Evolutionary conservation across 2,329 filamentous ascomycete genomes (phyloP).

Genomic region (Cytospora paraplurivora): DNA sequence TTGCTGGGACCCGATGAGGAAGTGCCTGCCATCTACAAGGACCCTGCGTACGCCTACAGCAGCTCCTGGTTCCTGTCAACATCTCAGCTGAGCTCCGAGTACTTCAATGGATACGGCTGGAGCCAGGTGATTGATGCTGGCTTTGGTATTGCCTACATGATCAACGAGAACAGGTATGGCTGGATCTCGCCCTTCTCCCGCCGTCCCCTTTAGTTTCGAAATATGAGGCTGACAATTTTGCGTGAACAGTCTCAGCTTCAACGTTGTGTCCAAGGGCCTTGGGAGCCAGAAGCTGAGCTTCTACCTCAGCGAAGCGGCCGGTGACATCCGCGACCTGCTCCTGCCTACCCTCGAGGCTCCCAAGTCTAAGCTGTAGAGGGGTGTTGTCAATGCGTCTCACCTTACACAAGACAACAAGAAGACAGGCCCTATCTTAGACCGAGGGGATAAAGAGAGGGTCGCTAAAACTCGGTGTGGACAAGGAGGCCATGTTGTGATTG

Average conservation of each 20-base stretch:
- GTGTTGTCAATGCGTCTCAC: neutral
- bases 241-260: conserved; percentile 81
- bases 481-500: neutral
- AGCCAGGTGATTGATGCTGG: conserved; percentile 95
- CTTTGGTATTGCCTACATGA: conserved; percentile 99
- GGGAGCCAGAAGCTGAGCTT: conserved; percentile 93
- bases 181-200: conserved; percentile 4
- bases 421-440: no score
- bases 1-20: conserved; percentile 79
- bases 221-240: conserved; percentile 21
- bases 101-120: conserved; percentile 99
- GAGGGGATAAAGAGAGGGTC: neutral
- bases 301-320: conserved; percentile 91
- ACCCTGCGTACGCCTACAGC: conserved; percentile 83
- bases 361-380: conserved; percentile 82
- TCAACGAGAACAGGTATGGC: conserved; percentile 89
- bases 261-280: conserved; percentile 90
- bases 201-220: neutral
- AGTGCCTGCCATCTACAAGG: conserved; percentile 79
- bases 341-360: conserved; percentile 74
- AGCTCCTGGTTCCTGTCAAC: conserved; percentile 87
- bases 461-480: no score
- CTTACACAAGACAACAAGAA: neutral
- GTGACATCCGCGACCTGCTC: conserved; percentile 85
- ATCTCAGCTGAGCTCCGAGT: conserved; percentile 90